These are phyloP conservation scores for Thalassiosira sp. DNA, from an alignment of 352 stramenopile species.

Conservation along the genomic window DNA sequence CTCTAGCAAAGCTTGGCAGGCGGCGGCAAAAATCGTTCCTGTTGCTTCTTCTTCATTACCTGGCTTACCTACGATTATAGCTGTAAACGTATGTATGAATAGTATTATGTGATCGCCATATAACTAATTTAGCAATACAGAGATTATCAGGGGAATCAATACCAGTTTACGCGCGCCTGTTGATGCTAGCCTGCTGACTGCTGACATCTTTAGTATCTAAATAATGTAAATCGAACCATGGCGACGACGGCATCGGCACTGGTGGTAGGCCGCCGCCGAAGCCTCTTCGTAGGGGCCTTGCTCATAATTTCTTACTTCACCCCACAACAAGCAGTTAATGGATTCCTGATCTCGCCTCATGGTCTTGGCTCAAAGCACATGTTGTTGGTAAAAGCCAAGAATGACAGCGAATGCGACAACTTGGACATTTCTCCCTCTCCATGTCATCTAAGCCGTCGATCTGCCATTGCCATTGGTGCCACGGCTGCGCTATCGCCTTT, in stretches of 20 bases:
- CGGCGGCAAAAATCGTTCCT: too few species aligned
- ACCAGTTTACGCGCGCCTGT: too few species aligned
- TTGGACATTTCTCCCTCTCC: not conserved
- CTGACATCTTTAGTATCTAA: too few species aligned
- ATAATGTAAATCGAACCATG: not conserved
- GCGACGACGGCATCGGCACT: not conserved
- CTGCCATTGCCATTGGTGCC: slow-evolving; percentile 10
- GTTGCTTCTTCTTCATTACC: too few species aligned
- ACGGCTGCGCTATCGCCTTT: slow-evolving; percentile 4
- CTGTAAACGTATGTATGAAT: not conserved
- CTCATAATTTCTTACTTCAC: not conserved
- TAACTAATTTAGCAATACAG: not conserved
- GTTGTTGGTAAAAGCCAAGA: not conserved
- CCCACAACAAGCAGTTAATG: slow-evolving; percentile 2
- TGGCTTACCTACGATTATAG: too few species aligned
- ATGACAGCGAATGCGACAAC: not conserved
- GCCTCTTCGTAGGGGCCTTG: not conserved
- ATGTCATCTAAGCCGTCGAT: slow-evolving; percentile 14
- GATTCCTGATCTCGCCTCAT: slow-evolving; percentile 4
- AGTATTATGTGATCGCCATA: not conserved
- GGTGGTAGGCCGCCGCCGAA: not conserved
- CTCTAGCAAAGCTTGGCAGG: too few species aligned
- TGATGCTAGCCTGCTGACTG: too few species aligned
- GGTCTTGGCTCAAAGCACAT: not conserved
- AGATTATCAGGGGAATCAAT: not conserved